Evolutionary conservation across 495 filamentous ascomycete species (phyloP), one percentile per base, ranked within the genome.

Genomic region (Apiosordaria backusii): DNA sequence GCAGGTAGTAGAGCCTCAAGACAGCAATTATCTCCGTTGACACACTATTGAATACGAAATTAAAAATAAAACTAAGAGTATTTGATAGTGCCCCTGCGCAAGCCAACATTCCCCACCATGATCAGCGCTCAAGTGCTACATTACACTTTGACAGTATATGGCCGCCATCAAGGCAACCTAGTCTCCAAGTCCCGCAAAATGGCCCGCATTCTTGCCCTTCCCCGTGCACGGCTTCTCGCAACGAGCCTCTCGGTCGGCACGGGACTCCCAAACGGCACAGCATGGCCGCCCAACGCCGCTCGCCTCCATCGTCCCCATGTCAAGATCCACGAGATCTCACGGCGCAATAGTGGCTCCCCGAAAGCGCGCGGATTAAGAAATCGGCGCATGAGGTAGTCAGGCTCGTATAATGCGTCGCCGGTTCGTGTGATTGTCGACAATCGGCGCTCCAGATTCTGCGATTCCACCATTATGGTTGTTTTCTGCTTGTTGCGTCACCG

Each of bases 141-240:
- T 15, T 45, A 15, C 16, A n/a, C 35, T 45, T 45, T 15, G 35
- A 13, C 35, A 45, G 35, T 45, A 15, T 45, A 45, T 0, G 35
- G 35, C 35, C 35, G 35, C 13, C 35, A 45, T 55, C 53, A 55
- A 21, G 57, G 57, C 21, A 59, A 16, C 24, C 57, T 59, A 6
- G 19, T 21, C 57, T 59, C 57, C 21, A 59, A 18, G 57, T 59
- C 57, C 24, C 18, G 57, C 23, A 59, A 59, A 27, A 59, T 59
- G 57, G 19, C 57, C 6, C 22, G 22, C 57, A 59, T 59, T 25
- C 57, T 59, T 24, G 57, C 57, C 22, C 57, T 23, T 18, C 24
- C 16, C 21, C 23, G 57, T 59, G 57, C 57, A 59, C 57, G 26
- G 57, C 57, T 59, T 27, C 57, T 59, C 15, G 57, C n/a, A 25